A percentile compares a stretch with the other conserved stretches of the same genome.
phyloP scores from a whole-genome alignment of 805 yeast genomes.

The Saturnispora quitensis region DNA sequence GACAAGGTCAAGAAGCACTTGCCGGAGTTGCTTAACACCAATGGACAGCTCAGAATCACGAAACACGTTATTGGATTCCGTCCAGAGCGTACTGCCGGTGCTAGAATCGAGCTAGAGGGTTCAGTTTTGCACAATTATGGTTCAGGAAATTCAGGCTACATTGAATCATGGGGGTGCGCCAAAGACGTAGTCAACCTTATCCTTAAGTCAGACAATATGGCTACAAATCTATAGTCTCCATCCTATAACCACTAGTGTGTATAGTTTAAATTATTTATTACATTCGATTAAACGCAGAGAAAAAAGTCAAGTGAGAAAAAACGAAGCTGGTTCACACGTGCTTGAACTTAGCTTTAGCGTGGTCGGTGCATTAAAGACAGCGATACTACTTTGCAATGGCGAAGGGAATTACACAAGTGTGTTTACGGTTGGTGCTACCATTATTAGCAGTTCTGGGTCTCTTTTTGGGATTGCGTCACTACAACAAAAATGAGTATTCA shows the following conservation, averaged over 20 bases:
- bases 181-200: slow-evolving; percentile 14
- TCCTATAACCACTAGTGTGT: background rate
- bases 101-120: slow-evolving; percentile 32
- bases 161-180: slow-evolving; percentile 50
- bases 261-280: background rate
- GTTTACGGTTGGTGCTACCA: background rate
- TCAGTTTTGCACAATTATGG: slow-evolving; percentile 56
- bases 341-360: background rate
- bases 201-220: background rate
- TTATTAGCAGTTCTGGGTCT: background rate
- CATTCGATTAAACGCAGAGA: background rate
- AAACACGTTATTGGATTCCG: slow-evolving; percentile 58
- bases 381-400: background rate
- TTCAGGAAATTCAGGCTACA: slow-evolving; percentile 20
- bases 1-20: slow-evolving; percentile 35
- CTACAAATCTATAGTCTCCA: background rate
- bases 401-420: background rate
- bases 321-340: background rate
- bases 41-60: slow-evolving; percentile 33
- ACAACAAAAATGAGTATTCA: background rate
- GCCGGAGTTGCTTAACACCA: slow-evolving; percentile 37
- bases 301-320: background rate
- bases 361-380: background rate
- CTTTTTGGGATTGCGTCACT: background rate
- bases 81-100: slow-evolving; percentile 54